Evolutionary conservation across 2,329 filamentous ascomycete species (phyloP), one percentile per base, ranked within the genome.

Genomic region (Pleomassaria siparia): DNA sequence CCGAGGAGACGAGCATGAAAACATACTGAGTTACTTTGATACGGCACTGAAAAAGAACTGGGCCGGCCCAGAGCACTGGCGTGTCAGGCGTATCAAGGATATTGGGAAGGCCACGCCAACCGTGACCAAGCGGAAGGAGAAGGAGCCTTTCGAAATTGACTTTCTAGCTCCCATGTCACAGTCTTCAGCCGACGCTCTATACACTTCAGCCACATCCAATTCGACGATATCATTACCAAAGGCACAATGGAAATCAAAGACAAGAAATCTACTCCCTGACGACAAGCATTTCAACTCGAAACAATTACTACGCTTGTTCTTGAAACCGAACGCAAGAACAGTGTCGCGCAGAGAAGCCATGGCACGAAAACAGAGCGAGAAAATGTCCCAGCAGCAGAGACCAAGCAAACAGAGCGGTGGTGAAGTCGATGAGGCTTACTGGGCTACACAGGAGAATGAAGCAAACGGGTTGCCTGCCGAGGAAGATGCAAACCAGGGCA

Each of bases 211-310:
- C 6, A 80, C 85, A 15, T 89, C 86, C 43, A 95, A 91, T 66
- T 82, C 88, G 3, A 81, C 84, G 30, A 95, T 97, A 58, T 89
- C 85, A 39, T 71, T 99, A 57, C 88, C 92, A 15, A 96, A 95
- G 75, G 89, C 91, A 57, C 91, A 97, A 70, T 95, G 92, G 90
- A 94, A 89, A 70, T 94, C 89, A 30, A 96, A 95, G 72, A 91
- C 88, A 1, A 83, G 90, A 40, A 96, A 99, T 66, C 80, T 99
- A 2, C 83, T 99, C 4, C 92, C 95, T 2, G 94, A 99, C 64
- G 94, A 99, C 74, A 96, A 96, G 72, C 91, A 97, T 69, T 97
- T 99, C 76, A 96, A 91, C 74, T 97, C 92, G 8, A 88, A 88
- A 65, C 89, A 95, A 56, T 78, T 99, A 0, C 78, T 97, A 6